Evolutionary conservation across 352 stramenopile species (phyloP).

Genomic region (Plasmopara muralis): DNA sequence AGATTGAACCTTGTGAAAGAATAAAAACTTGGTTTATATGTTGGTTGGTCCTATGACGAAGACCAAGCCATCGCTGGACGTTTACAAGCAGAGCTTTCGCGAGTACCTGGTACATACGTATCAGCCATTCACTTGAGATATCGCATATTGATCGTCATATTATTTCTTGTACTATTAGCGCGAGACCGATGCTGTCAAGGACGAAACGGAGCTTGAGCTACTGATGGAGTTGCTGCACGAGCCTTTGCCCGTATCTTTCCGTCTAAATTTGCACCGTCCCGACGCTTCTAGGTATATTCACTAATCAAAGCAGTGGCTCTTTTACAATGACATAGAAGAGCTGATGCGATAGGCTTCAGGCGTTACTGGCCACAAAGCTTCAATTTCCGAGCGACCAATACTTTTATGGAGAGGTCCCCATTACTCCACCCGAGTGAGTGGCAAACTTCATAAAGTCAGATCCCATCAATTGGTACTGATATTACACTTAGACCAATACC

Average conservation of each 20-base stretch:
- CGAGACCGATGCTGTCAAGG: conserved; percentile 50
- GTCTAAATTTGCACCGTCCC: conserved; percentile 66
- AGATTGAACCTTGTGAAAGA: no score
- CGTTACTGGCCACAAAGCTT: conserved; percentile 35
- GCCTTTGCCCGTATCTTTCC: conserved; percentile 76
- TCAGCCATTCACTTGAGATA: neutral
- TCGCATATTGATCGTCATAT: neutral
- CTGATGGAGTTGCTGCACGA: conserved; percentile 73
- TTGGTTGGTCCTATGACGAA: conserved; percentile 6
- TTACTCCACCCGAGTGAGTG: conserved; percentile 59
- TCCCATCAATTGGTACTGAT: conserved; percentile 1
- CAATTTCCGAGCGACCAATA: conserved; percentile 57
- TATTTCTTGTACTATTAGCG: conserved; percentile 20
- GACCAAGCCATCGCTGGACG: conserved; percentile 49
- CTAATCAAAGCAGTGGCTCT: neutral
- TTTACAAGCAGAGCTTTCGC: conserved; percentile 82
- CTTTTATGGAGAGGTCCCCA: conserved; percentile 39
- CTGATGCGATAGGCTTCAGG: conserved; percentile 33
- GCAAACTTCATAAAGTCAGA: neutral
- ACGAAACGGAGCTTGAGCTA: conserved; percentile 42
- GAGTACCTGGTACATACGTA: conserved; percentile 42
- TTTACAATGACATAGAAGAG: neutral
- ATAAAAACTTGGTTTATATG: no score
- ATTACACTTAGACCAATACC: conserved; percentile 36
- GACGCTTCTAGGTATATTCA: conserved; percentile 34